Evolutionary conservation across 192 early-diverging fungal genomes (phyloP).

Genomic region (Backusella psychrophila): DNA sequence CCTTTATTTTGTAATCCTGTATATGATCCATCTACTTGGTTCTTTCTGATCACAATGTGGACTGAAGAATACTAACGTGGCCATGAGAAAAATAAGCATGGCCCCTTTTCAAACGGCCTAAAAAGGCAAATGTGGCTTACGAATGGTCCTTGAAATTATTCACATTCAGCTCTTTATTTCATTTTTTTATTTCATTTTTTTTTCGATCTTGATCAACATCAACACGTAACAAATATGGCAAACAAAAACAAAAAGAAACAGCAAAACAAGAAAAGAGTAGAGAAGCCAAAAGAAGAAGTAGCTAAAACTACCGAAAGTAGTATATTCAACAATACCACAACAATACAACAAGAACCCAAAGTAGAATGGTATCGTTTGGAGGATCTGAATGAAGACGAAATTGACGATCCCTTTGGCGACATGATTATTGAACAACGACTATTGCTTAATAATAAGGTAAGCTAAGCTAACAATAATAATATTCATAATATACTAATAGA

Average conservation of each 20-base stretch:
- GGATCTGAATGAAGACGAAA: slow-evolving; percentile 37
- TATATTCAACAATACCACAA: neutral
- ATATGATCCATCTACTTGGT: neutral
- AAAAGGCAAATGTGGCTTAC: slow-evolving; percentile 1
- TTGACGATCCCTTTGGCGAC: slow-evolving; percentile 40
- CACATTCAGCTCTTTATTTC: neutral
- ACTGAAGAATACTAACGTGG: neutral
- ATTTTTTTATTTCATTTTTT: neutral
- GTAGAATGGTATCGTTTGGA: slow-evolving; percentile 16
- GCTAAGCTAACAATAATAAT: neutral
- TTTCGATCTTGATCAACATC: neutral
- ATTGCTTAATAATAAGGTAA: slow-evolving; percentile 8
- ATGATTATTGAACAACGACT: slow-evolving; percentile 32
- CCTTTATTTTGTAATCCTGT: neutral
- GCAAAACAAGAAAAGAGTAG: neutral
- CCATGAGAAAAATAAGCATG: neutral
- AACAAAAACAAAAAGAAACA: neutral
- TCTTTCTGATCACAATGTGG: neutral
- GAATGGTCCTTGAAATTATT: neutral
- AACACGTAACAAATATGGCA: neutral
- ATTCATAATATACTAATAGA: neutral
- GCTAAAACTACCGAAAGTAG: neutral
- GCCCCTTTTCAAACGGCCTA: neutral
- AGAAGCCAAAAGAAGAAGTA: neutral
- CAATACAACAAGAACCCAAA: neutral